Evolutionary conservation across 176 grass and related monocot species (phyloP).

Genomic region (Tuctoria greenei): DNA sequence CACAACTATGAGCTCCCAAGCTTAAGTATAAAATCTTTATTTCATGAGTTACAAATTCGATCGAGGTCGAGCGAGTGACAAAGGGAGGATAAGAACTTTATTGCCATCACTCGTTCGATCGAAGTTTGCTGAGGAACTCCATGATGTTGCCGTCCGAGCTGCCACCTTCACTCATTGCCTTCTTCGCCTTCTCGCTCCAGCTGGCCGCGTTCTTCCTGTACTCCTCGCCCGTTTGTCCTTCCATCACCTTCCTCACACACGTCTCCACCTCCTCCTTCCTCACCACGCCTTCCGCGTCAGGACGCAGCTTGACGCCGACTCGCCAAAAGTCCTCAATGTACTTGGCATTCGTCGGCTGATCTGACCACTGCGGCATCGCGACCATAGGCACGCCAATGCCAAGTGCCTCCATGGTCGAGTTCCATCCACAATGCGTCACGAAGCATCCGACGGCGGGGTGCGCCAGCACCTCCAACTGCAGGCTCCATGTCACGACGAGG

Average conservation of each 20-base stretch:
- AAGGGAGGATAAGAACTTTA: too few relatives aligned
- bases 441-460: slow-evolving; percentile 62
- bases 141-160: slow-evolving; percentile 53
- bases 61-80: neutral
- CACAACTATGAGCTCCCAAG: neutral
- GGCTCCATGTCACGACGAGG: slow-evolving; percentile 46
- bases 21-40: neutral
- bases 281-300: neutral
- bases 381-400: slow-evolving; percentile 35
- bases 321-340: slow-evolving; percentile 65
- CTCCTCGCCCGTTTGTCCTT: slow-evolving; percentile 19
- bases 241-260: slow-evolving; percentile 39
- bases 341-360: slow-evolving; percentile 62
- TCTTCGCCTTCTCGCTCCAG: slow-evolving; percentile 42
- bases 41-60: neutral
- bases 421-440: slow-evolving; percentile 63
- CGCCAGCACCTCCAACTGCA: slow-evolving; percentile 61
- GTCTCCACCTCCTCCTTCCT: slow-evolving; percentile 40
- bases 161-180: slow-evolving; percentile 39
- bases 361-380: slow-evolving; percentile 59
- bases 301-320: slow-evolving; percentile 40
- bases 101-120: neutral
- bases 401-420: slow-evolving; percentile 46
- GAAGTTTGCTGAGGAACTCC: slow-evolving; percentile 30
- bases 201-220: slow-evolving; percentile 31